These are phyloP conservation scores for Candida andamanensis DNA, from an alignment of 805 yeast genomes.

Conservation along the genomic window DNA sequence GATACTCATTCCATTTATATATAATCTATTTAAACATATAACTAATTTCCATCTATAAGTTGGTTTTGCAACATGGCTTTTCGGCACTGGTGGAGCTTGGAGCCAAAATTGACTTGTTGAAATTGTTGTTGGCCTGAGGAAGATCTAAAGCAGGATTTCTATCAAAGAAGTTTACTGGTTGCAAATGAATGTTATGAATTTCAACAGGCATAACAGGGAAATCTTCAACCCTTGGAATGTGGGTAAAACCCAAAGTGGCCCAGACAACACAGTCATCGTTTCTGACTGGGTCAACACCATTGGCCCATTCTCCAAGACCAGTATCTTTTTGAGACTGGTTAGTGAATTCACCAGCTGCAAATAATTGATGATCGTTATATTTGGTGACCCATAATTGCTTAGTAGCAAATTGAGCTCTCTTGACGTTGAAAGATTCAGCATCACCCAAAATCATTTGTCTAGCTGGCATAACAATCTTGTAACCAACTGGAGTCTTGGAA, in stretches of 20 bases:
- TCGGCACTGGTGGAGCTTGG: constrained; percentile 15
- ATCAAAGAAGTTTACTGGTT: constrained; percentile 72
- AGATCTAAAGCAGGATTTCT: constrained; percentile 74
- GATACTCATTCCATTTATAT: background rate
- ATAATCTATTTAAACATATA: too few relatives aligned
- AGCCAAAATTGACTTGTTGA: constrained; percentile 57
- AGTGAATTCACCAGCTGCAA: constrained; percentile 83
- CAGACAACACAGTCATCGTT: constrained; percentile 72
- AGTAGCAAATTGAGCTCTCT: constrained; percentile 72
- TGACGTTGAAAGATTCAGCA: constrained; percentile 56
- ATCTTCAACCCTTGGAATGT: constrained; percentile 77
- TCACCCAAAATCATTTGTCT: constrained; percentile 70
- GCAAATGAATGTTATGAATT: constrained; percentile 57
- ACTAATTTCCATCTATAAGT: too few relatives aligned
- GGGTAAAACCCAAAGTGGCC: constrained; percentile 80
- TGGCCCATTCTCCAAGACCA: constrained; percentile 69
- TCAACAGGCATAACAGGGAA: constrained; percentile 91
- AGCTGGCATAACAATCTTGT: constrained; percentile 70
- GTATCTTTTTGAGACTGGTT: constrained; percentile 70
- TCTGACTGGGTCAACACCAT: constrained; percentile 63
- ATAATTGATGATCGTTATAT: constrained; percentile 65
- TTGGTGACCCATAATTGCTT: constrained; percentile 81
- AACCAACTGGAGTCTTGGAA: constrained; percentile 69
- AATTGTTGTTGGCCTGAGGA: constrained; percentile 62
- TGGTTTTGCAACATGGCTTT: constrained; percentile 33